Conservation (phyloP, 768 basidiomycete species). For the Mycena epipterygia region DNA sequence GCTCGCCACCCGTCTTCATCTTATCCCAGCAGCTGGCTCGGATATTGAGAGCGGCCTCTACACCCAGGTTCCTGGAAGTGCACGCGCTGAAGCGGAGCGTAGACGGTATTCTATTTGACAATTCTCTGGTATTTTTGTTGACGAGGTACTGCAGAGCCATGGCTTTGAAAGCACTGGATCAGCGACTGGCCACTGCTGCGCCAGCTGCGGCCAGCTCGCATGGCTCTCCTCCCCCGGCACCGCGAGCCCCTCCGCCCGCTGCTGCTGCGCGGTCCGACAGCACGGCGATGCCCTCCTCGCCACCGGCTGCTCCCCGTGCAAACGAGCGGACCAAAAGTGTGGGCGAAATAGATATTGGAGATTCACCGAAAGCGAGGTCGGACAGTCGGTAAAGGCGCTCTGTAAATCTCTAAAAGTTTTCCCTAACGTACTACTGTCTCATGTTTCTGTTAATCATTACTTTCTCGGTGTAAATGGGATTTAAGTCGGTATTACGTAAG, state of each 20-base stretch:
- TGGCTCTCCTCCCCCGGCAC: conserved; percentile 46
- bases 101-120: conserved; percentile 70
- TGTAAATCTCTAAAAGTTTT: conserved; percentile 34
- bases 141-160: conserved; percentile 74
- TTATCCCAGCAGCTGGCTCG: conserved; percentile 74
- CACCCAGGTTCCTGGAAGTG: conserved; percentile 83
- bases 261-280: conserved; percentile 51
- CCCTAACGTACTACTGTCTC: conserved; percentile 24
- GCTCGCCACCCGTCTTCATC: conserved; percentile 74
- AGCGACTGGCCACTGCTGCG: conserved; percentile 80
- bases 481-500: conserved; percentile 20
- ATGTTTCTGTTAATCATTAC: conserved; percentile 13
- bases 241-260: conserved; percentile 50
- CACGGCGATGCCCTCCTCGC: conserved; percentile 41
- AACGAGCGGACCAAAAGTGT: conserved; percentile 53
- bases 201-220: conserved; percentile 54
- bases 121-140: conserved; percentile 19
- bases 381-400: conserved; percentile 46
- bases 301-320: conserved; percentile 38
- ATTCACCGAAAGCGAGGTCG: conserved; percentile 46
- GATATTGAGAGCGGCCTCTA: conserved; percentile 85
- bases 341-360: conserved; percentile 52
- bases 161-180: conserved; percentile 97
- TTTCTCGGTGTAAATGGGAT: not conserved
- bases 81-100: conserved; percentile 96